Evolutionary conservation across 106 monocot species (phyloP), one percentile per base, ranked within the genome.

Genomic region (Xerophyta viscosa): DNA sequence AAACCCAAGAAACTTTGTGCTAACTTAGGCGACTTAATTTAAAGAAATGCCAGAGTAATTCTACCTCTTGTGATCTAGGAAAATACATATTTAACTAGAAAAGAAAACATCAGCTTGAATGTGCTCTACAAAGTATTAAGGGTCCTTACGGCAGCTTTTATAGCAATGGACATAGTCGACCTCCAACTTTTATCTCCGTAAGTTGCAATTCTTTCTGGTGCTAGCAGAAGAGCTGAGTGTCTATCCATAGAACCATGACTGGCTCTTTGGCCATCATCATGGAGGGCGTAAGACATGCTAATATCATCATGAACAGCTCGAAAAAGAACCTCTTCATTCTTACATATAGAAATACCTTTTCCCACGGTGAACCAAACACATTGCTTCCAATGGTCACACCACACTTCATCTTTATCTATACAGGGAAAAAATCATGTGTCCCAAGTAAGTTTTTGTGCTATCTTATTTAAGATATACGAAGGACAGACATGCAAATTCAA

Each of bases 361-460:
- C 71, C 79, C 36, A 62, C 79, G 46, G 76, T 60, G 31, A 98
- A 82, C 96, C 96, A 98, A 71, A 89, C 65, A 67, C 89, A 89
- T 67, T 89, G 86, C 63, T 70, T 98, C 96, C 96, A 98, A 44
- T 98, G 96, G 60, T 98, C 85, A 59, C 89, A 89, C 96, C 96
- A 98, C 46, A 64, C 47, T 29, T 63, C 60, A 18, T 18, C 33
- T 59, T 56, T 89, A 33, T 33, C 7, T 33, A 33, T 33, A n/a
- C n/a, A n/a, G n/a, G n/a, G n/a, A n/a, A n/a, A n/a, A n/a, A n/a
- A n/a, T n/a, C n/a, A n/a, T n/a, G n/a, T n/a, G n/a, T n/a, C n/a
- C n/a, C n/a, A n/a, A n/a, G n/a, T n/a, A n/a, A n/a, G n/a, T n/a
- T n/a, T n/a, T n/a, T n/a, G n/a, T n/a, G n/a, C n/a, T n/a, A n/a